These are phyloP conservation scores for Rhizopus sp. DNA, from an alignment of 371 early-diverging fungal species.

Conservation along the genomic window DNA sequence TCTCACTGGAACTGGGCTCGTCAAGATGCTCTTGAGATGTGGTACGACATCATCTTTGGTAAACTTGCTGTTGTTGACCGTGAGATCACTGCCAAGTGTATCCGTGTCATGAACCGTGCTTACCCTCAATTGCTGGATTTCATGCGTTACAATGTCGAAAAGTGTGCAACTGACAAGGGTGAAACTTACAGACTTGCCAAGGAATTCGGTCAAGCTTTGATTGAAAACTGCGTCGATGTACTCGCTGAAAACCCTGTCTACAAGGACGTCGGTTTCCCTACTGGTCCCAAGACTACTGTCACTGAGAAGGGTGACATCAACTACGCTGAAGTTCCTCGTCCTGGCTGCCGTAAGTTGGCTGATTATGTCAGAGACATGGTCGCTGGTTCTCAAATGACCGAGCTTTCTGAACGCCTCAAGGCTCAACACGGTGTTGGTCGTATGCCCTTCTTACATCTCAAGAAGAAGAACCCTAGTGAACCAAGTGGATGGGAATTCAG, in stretches of 20 bases:
- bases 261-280: slow-evolving; percentile 82
- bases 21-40: slow-evolving; percentile 88
- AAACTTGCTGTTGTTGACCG: slow-evolving; percentile 88
- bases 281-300: slow-evolving; percentile 79
- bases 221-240: slow-evolving; percentile 87
- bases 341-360: slow-evolving; percentile 67
- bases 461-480: slow-evolving; percentile 62
- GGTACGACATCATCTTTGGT: slow-evolving; percentile 93
- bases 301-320: slow-evolving; percentile 80
- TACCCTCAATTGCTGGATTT: slow-evolving; percentile 79
- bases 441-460: slow-evolving; percentile 81
- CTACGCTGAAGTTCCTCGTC: slow-evolving; percentile 80
- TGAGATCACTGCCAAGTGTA: slow-evolving; percentile 88
- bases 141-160: slow-evolving; percentile 85
- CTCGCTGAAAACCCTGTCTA: slow-evolving; percentile 79
- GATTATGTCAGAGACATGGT: slow-evolving; percentile 75
- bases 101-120: slow-evolving; percentile 93
- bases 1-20: slow-evolving; percentile 99
- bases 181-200: slow-evolving; percentile 84
- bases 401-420: slow-evolving; percentile 71
- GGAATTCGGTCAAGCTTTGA: slow-evolving; percentile 78
- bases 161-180: slow-evolving; percentile 74
- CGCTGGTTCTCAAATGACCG: slow-evolving; percentile 69
- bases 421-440: slow-evolving; percentile 78
- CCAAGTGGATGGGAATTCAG: slow-evolving; percentile 77